Evolutionary conservation across 352 stramenopile species (phyloP).

Genomic region (Globisporangium okanoganense): DNA sequence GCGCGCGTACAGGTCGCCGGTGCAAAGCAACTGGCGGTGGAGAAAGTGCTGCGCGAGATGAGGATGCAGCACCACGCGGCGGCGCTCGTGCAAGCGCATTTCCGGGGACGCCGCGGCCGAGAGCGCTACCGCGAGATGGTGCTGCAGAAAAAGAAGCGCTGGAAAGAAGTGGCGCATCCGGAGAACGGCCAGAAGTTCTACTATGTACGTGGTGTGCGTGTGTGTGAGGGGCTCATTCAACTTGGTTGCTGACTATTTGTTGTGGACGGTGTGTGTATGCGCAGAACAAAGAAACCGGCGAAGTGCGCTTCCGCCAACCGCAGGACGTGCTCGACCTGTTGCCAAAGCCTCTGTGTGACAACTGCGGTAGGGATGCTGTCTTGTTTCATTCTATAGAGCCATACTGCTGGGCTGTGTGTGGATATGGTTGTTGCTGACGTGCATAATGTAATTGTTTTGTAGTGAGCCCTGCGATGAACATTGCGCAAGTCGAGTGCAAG

Average conservation of each 20-base stretch:
- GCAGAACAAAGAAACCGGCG: conserved; percentile 90
- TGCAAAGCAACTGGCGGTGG: conserved; percentile 30
- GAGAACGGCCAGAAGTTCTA: conserved; percentile 84
- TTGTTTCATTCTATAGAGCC: not conserved
- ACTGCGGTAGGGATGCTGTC: conserved; percentile 60
- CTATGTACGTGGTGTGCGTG: conserved; percentile 77
- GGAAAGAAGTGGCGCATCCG: conserved; percentile 89
- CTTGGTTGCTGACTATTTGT: not conserved
- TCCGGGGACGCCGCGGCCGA: conserved; percentile 65
- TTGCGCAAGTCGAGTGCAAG: conserved; percentile 82
- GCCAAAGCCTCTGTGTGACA: conserved; percentile 81
- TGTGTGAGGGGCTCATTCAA: not conserved
- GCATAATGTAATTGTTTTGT: not conserved
- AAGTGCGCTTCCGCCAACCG: conserved; percentile 88
- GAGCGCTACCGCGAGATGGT: conserved; percentile 47
- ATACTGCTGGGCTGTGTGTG: not conserved
- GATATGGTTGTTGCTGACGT: not conserved
- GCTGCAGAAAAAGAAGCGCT: conserved; percentile 74
- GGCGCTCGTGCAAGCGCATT: conserved; percentile 73
- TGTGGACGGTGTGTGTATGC: not conserved
- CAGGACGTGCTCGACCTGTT: conserved; percentile 92
- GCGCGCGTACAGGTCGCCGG: conserved; percentile 24
- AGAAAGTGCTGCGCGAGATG: conserved; percentile 39
- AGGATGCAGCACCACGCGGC: conserved; percentile 64
- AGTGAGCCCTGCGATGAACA: conserved; percentile 18